Conservation (phyloP, 2,329 filamentous ascomycete species). For the Neophaeococcomyces mojaviensis region DNA sequence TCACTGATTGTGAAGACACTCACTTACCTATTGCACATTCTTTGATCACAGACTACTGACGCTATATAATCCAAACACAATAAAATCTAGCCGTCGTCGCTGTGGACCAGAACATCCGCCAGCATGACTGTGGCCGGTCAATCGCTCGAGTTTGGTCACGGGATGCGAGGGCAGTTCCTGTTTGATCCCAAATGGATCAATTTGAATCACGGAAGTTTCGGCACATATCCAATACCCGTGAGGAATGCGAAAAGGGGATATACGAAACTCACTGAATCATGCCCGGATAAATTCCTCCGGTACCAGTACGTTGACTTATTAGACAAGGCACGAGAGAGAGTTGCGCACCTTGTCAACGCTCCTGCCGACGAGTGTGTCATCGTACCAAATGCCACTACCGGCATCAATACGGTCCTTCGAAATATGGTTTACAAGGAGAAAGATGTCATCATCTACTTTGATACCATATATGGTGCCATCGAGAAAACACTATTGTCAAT, state of each 20-base stretch:
- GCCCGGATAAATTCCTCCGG: slow-evolving; percentile 69
- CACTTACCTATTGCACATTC: no score
- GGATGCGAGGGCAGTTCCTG: slow-evolving; percentile 59
- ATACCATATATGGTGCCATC: slow-evolving; percentile 70
- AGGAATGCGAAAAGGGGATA: slow-evolving; percentile 54
- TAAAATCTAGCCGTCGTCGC: no score
- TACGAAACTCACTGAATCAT: slow-evolving; percentile 58
- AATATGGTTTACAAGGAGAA: slow-evolving; percentile 60
- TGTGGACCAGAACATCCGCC: neutral
- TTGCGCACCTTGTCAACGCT: slow-evolving; percentile 60
- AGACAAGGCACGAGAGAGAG: slow-evolving; percentile 55
- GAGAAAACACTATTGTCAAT: slow-evolving; percentile 66
- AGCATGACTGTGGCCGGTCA: slow-evolving; percentile 20
- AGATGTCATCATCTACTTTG: slow-evolving; percentile 61
- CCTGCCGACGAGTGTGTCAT: slow-evolving; percentile 63
- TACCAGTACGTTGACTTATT: slow-evolving; percentile 58
- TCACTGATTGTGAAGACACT: no score
- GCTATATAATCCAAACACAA: no score
- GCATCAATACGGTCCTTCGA: slow-evolving; percentile 68
- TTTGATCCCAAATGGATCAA: slow-evolving; percentile 62
- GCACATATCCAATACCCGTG: slow-evolving; percentile 61
- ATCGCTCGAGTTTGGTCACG: slow-evolving; percentile 42
- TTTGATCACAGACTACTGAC: no score
- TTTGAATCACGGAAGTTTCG: slow-evolving; percentile 84
- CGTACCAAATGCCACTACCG: slow-evolving; percentile 70